phyloP scores from a whole-genome alignment of 2,329 filamentous ascomycete genomes.

The Phaeosphaeriaceae sp. region DNA sequence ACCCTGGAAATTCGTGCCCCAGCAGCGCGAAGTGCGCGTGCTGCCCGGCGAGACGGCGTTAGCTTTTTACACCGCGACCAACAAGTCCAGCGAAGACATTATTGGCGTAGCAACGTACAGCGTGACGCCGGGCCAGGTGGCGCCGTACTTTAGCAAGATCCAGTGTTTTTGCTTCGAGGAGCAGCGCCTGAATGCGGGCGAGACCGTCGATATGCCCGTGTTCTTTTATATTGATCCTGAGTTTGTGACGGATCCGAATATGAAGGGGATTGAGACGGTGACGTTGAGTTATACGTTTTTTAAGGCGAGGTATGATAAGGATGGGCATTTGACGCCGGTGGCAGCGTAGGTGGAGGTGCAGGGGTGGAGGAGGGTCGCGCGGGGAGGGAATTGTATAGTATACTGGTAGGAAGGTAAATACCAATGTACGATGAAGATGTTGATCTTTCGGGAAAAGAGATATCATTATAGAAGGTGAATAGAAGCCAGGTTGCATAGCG shows the following conservation, averaged over 20 bases:
- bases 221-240: conserved; percentile 99
- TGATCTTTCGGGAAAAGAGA: too few species aligned
- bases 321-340: conserved; percentile 71
- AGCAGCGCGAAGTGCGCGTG: conserved; percentile 95
- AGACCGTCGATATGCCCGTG: conserved; percentile 99
- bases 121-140: conserved; percentile 93
- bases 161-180: conserved; percentile 99
- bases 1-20: conserved; percentile 96
- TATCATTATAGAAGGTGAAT: too few species aligned
- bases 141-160: conserved; percentile 98
- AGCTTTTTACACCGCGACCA: conserved; percentile 97
- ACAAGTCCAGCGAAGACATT: conserved; percentile 87
- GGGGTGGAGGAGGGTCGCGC: too few species aligned
- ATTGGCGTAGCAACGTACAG: conserved; percentile 98
- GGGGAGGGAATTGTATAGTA: too few species aligned
- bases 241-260: conserved; percentile 87
- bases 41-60: conserved; percentile 95
- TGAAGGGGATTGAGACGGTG: conserved; percentile 93
- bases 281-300: conserved; percentile 98
- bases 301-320: conserved; percentile 86
- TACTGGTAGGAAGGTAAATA: too few species aligned
- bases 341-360: conserved; percentile 48
- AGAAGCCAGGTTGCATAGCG: too few species aligned
- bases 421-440: too few species aligned
- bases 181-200: conserved; percentile 90